Base-by-base conservation (phyloP, 2,329 filamentous ascomycete species). In the Coccinonectria pachysandricola region DNA sequence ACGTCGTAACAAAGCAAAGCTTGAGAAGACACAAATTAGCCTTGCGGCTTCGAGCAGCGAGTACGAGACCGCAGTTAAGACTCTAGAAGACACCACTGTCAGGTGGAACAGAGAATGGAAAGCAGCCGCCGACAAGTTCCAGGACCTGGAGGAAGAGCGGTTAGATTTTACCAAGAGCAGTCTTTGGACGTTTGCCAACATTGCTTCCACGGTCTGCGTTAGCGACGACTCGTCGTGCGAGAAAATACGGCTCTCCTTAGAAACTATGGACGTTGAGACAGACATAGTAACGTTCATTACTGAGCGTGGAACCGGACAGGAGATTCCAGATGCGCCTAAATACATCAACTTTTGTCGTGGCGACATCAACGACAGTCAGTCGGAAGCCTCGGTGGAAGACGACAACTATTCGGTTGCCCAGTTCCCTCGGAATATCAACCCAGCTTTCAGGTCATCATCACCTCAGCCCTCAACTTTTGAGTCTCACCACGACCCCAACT, bases 101-200 rank as follows among this genome's bases (percentile, higher is more conserved):
- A 72, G 88, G 28, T 98, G 91, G 91, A 98, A 98, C 51, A 73
- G 88, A 45, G 91, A 98, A 53, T 98, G 91, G 91, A 98, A 96
- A 58, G 76, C 83, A 12, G 91, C 88, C 1, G 93, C 91, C 46
- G 92, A 92, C 66, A 98, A 96, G 63, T 98, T 98, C 57, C 92
- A 98, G 62, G 92, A 98, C 47, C 72, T 98, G 8, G 91, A 98
- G 58, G 92, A 98, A 54, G 91, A 98, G 58, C 73, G 91, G 21
- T 69, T 98, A 19, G 91, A 98, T 56, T 98, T 94, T 51, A 87
- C 86, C 40, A 98, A 96, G 65, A 93, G 83, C 59, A 96, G 91
- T 48, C 65, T 98, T 6, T 98, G 91, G 92, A 88, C 79, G 9
- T 98, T 96, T 59, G 88, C 91, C 30, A 98, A 98, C 53, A 86